Percentiles rank a stretch among this genome's conserved stretches.
These are phyloP conservation scores for Houttuynia cordata DNA, from an alignment of 164 flowering plant genomes.

Conservation along the genomic window DNA sequence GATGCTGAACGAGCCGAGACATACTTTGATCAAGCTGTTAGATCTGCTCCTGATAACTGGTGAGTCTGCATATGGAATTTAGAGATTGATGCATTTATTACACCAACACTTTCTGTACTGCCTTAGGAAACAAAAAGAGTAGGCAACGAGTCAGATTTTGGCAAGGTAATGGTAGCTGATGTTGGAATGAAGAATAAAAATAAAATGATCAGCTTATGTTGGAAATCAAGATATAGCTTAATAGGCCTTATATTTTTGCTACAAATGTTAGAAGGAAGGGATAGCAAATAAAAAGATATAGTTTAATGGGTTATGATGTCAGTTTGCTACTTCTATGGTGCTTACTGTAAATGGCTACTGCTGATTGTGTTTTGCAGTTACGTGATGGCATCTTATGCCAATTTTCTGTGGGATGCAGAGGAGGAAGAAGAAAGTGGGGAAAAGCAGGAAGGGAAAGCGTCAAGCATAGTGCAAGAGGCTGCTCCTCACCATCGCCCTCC, in stretches of 20 bases:
- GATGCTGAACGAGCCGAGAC: conserved; percentile 57
- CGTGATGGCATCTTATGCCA: conserved; percentile 40
- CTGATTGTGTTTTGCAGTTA: conserved; percentile 18
- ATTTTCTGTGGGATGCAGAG: conserved; percentile 35
- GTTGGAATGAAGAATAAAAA: no score
- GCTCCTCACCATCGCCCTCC: not conserved
- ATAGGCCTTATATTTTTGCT: no score
- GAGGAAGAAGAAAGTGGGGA: conserved; percentile 23
- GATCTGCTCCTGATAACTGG: conserved; percentile 84
- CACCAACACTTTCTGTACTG: no score
- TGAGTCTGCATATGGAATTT: conserved; percentile 9
- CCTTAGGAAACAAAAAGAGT: no score
- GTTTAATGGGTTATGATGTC: no score
- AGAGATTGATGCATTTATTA: no score
- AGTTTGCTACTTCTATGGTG: not conserved
- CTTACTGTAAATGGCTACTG: not conserved
- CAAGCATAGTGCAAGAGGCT: not conserved
- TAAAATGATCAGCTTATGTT: no score
- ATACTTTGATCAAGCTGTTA: conserved; percentile 74
- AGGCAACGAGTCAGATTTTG: no score
- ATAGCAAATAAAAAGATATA: no score
- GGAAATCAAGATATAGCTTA: not conserved
- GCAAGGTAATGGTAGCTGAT: no score
- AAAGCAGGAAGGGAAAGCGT: conserved; percentile 9
- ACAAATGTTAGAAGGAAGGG: no score